These are phyloP conservation scores for Chenopodium berlandieri DNA, from an alignment of 148 eudicot species.

Conservation along the genomic window DNA sequence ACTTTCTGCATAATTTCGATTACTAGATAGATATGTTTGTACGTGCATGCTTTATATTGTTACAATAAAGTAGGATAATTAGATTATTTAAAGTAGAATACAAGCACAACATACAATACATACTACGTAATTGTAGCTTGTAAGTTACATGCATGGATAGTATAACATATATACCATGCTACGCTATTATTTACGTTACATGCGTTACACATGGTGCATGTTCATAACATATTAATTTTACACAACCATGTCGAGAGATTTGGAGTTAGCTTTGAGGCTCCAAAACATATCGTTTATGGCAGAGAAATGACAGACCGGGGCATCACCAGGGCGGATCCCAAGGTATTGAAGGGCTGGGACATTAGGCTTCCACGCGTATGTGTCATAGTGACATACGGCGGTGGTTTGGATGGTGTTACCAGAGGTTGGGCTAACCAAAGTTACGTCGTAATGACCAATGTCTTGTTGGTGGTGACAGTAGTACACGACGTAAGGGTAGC, in stretches of 20 bases:
- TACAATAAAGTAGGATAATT: too few species aligned
- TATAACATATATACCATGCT: neutral
- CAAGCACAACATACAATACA: too few species aligned
- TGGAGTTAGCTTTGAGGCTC: neutral
- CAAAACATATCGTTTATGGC: constrained; percentile 10
- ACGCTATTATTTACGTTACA: neutral
- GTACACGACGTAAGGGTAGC: constrained; percentile 7
- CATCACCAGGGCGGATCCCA: constrained; percentile 7
- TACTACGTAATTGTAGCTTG: too few species aligned
- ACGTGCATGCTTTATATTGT: too few species aligned
- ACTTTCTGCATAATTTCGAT: too few species aligned
- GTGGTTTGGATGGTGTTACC: neutral
- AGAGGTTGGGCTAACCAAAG: neutral
- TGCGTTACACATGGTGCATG: neutral
- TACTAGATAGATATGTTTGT: too few species aligned
- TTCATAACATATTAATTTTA: neutral
- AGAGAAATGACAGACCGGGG: constrained; percentile 16
- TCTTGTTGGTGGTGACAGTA: constrained; percentile 13
- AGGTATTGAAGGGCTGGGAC: neutral
- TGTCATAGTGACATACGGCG: constrained; percentile 11
- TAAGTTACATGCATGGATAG: too few species aligned
- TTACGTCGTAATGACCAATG: neutral
- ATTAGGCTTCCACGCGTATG: neutral
- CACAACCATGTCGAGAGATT: neutral
- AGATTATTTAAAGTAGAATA: too few species aligned